Conservation (phyloP, 1,284 basidiomycete species). For the Ceratobasidium theobromae region DNA sequence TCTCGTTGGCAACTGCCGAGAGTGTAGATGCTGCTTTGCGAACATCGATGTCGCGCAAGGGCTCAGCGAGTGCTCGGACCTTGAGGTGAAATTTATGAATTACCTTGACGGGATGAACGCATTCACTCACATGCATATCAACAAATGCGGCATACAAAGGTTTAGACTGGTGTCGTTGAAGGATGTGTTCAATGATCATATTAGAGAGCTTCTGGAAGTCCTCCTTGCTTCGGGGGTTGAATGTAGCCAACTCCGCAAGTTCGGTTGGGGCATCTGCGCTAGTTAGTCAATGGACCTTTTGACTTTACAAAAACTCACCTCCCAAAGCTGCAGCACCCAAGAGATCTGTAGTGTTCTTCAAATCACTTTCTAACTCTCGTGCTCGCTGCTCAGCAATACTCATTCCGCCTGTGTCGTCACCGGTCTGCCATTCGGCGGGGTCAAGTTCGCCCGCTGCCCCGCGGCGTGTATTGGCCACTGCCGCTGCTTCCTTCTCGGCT, state of each 20-base stretch:
- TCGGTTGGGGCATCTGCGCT: slow-evolving; percentile 61
- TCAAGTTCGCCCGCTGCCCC: slow-evolving; percentile 45
- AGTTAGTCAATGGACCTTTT: neutral
- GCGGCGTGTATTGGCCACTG: slow-evolving; percentile 45
- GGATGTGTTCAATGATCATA: slow-evolving; percentile 68
- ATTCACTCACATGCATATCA: slow-evolving; percentile 73
- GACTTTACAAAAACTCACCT: slow-evolving; percentile 48
- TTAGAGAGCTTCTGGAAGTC: slow-evolving; percentile 77
- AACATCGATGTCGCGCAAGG: slow-evolving; percentile 84
- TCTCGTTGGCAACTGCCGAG: slow-evolving; percentile 87
- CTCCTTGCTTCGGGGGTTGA: slow-evolving; percentile 79
- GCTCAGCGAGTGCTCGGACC: slow-evolving; percentile 53
- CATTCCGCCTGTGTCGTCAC: slow-evolving; percentile 59
- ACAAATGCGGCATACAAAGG: slow-evolving; percentile 80
- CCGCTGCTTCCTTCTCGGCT: slow-evolving; percentile 81
- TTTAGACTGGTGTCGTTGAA: slow-evolving; percentile 75
- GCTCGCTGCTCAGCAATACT: slow-evolving; percentile 79
- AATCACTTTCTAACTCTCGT: slow-evolving; percentile 78
- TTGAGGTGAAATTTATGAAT: neutral
- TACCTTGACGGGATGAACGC: neutral
- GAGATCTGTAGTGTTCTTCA: slow-evolving; percentile 78
- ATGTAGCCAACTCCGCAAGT: slow-evolving; percentile 67
- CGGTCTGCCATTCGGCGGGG: slow-evolving; percentile 38
- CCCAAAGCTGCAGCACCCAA: slow-evolving; percentile 70
- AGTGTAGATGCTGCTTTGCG: slow-evolving; percentile 81